Conservation (phyloP, 148 eudicot genomes). For the Silene conica region DNA sequence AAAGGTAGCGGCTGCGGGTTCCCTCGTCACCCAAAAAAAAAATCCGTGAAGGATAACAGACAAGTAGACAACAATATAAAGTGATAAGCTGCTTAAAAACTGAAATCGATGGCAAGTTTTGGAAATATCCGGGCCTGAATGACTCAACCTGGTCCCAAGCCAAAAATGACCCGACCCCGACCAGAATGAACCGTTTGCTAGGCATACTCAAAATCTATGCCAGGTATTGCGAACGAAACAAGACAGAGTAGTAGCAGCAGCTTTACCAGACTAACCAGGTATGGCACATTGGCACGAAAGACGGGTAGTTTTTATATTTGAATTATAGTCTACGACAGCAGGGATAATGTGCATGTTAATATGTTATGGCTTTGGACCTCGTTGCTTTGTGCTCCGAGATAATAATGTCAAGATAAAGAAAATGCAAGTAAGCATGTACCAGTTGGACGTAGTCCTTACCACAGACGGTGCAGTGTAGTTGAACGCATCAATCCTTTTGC, state of each 20-base stretch:
- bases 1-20: too few species aligned
- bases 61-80: not conserved
- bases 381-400: not conserved
- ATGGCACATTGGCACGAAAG: not conserved
- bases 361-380: not conserved
- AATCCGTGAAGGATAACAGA: too few species aligned
- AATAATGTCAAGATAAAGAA: not conserved
- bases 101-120: not conserved
- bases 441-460: slow-evolving; percentile 30
- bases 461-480: slow-evolving; percentile 39
- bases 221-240: too few species aligned
- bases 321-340: too few species aligned
- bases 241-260: too few species aligned
- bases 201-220: too few species aligned
- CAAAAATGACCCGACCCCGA: too few species aligned
- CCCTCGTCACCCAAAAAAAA: too few species aligned
- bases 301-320: too few species aligned
- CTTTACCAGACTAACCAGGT: not conserved
- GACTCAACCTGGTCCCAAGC: too few species aligned
- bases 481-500: slow-evolving; percentile 51
- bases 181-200: too few species aligned
- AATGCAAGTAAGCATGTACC: not conserved
- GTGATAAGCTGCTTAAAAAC: not conserved
- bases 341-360: too few species aligned
- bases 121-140: not conserved